A percentile compares a stretch with the other conserved stretches of the same genome.
Conservation (phyloP, 208 protist genomes). For the Tritrichomonas foetus region DNA sequence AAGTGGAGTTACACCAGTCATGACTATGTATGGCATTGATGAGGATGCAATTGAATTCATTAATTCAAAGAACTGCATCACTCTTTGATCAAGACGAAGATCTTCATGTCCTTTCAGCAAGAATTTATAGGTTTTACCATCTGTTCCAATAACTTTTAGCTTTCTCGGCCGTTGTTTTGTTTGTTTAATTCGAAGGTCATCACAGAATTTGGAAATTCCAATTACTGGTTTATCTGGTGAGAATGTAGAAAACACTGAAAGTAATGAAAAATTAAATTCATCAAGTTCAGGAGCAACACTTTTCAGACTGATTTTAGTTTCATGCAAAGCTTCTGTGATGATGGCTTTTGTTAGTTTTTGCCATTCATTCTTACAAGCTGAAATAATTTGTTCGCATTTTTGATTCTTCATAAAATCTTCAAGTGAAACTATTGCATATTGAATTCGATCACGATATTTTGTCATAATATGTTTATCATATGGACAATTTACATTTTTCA, state of each 20-base stretch:
- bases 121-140: constrained; percentile 2
- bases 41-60: neutral
- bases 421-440: neutral
- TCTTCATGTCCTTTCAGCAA: constrained; percentile 35
- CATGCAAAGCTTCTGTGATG: neutral
- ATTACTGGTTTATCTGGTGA: neutral
- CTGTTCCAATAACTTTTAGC: neutral
- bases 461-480: neutral
- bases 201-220: neutral
- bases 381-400: neutral
- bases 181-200: neutral
- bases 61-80: constrained; percentile 40
- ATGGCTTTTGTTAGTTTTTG: neutral
- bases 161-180: neutral
- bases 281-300: neutral
- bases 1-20: neutral
- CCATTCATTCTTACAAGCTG: neutral
- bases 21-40: neutral
- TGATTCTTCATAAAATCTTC: neutral
- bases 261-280: neutral
- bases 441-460: neutral
- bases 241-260: neutral
- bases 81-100: neutral
- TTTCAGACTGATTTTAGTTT: neutral
- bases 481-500: neutral